Base-by-base conservation (phyloP, 331 rosid genomes). In the Acacia pycnantha region DNA sequence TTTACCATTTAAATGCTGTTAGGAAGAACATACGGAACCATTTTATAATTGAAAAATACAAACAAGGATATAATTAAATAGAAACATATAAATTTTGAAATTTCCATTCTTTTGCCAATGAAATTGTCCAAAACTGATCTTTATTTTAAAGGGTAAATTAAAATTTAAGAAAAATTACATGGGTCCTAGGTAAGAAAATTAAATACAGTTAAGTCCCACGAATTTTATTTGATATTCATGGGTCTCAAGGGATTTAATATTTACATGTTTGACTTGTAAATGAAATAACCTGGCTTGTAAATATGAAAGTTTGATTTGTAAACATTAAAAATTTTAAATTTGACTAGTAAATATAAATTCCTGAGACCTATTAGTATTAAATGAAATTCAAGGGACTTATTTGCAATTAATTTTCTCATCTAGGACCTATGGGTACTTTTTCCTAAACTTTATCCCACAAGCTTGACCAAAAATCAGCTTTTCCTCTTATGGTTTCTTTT, bases 1-100 rank as follows among this genome's bases (percentile, higher is more conserved):
- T 43, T 43, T 43, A 43, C 46, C 13, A 43, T 43, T 43, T 43
- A 43, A 43, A 43, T 43, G 12, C 46, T 9, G 12, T 43, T 43
- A 43, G 21, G 59, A 61, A 73, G 29, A 54, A 62, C 40, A 10
- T 37, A 24, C 69, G 44, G 35, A 68, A 31, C 80, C 37, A 79
- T 47, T 58, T 64, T 22, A 80, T 21, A 31, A n/a, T 51, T 48
- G 74, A 24, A 65, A 68, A 79, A 64, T 37, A 85, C 74, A 16
- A 50, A 70, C 40, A 78, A 40, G 35, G 26, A 24, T 26, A 53
- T 48, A 14, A 65, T 31, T 65, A 11, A 73, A 67, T 10, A 59
- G 27, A 59, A 46, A 73, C 16, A 48, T 48, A 43, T 21, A 73
- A 51, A 4, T 53, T 53, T 19, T 53, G 3, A 19, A 68, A 82